Evolutionary conservation across 805 yeast species (phyloP), one percentile per base, ranked within the genome.

Genomic region (Candida vartiovaarae): DNA sequence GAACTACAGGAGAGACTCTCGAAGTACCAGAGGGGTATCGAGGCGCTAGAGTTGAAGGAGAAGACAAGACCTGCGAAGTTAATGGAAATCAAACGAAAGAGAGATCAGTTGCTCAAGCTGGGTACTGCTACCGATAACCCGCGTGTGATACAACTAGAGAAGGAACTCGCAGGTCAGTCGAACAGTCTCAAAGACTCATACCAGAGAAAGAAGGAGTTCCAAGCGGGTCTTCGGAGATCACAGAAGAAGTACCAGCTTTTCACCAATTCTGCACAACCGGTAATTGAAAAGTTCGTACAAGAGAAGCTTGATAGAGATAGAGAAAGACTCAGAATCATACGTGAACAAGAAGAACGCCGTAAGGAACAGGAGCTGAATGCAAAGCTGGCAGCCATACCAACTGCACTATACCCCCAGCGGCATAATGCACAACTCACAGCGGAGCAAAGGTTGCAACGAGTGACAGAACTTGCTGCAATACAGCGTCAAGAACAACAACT

Each of bases 81-180:
- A 20, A 34, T 44, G 9, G 40, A 42, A 29, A 32, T 44, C n/a
- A 49, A 46, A 43, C 40, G 26, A 5, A 40, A 46, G 34, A 39
- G 42, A 28, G 50, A 46, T 33, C 41, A 40, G 26, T 32, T 49
- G 25, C 11, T 49, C 23, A 32, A 40, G 20, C 34, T 49, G 45
- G 50, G 52, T 10, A 42, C 44, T 24, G 15, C 42, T 3, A 36
- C 25, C 24, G 38, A 36, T 6, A 44, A 38, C 29, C 25, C 33
- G 9, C 42, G 41, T 30, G 40, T 49, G 6, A 5, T 32, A 23
- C 33, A 35, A 25, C 40, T 49, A n/a, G 20, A 32, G 3, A 34
- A 25, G 23, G 36, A 37, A 32, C 46, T 49, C 50, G 26, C 40
- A 23, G 38, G 33, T 36, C 38, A 42, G 2, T 42, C 50, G 2